These are phyloP conservation scores for Cenchrus americanus DNA, from an alignment of 176 grass and related monocot species.

Conservation along the genomic window DNA sequence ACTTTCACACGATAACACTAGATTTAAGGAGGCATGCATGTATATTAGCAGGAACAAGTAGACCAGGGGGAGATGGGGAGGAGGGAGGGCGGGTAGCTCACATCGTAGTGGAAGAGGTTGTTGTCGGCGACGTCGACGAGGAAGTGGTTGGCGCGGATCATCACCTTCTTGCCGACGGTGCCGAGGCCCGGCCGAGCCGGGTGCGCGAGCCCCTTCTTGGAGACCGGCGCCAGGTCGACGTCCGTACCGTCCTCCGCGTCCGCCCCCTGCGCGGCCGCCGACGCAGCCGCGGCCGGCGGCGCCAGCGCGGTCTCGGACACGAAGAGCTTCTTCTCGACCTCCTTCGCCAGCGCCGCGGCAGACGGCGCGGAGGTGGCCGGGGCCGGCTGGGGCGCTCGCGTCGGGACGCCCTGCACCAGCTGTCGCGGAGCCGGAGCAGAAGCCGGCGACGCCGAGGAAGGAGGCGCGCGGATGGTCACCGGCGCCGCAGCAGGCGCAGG, in stretches of 20 bases:
- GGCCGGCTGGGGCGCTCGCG: background rate
- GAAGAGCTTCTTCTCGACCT: conserved; percentile 55
- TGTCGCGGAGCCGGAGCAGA: background rate
- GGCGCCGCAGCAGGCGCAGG: background rate
- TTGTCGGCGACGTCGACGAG: conserved; percentile 67
- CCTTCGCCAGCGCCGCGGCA: conserved; percentile 32
- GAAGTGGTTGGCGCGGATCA: conserved; percentile 77
- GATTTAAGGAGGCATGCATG: background rate
- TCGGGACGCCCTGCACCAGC: background rate
- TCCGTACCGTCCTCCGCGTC: background rate
- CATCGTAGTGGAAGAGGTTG: conserved; percentile 78
- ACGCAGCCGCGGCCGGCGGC: background rate
- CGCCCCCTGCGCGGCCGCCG: background rate
- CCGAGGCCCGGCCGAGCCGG: conserved; percentile 44
- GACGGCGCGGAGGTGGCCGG: background rate
- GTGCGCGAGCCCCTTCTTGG: conserved; percentile 57
- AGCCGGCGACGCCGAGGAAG: background rate
- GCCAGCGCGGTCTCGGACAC: conserved; percentile 51
- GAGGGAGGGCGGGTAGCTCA: conserved; percentile 34
- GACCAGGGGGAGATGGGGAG: background rate
- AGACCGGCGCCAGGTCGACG: conserved; percentile 45
- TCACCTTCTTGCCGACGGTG: conserved; percentile 39
- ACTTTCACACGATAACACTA: background rate
- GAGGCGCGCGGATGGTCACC: conserved; percentile 7
- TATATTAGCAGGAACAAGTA: background rate